phyloP scores from a whole-genome alignment of 345 rosid genomes.

The Lumnitzera racemosa region DNA sequence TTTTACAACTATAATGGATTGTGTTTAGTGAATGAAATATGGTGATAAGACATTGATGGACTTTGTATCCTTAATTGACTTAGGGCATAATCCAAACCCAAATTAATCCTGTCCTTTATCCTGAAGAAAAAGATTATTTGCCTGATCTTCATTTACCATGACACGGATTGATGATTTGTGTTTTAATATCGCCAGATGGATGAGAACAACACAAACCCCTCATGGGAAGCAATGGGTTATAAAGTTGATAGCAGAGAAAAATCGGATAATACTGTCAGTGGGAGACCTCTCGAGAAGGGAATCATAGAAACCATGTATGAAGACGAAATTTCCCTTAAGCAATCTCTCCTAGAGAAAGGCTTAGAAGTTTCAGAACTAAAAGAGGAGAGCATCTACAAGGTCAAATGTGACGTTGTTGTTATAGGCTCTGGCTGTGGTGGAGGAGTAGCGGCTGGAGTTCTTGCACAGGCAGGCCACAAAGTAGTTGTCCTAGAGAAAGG shows the following conservation, averaged over 20 bases:
- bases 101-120: not conserved
- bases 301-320: slow-evolving; percentile 38
- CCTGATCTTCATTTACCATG: not conserved
- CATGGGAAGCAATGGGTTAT: slow-evolving; percentile 72
- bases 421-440: slow-evolving; percentile 21
- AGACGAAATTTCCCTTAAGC: slow-evolving; percentile 1
- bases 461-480: slow-evolving; percentile 16
- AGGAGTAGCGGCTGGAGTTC: slow-evolving; percentile 17
- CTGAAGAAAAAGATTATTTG: not conserved
- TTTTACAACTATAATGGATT: no score
- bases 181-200: slow-evolving; percentile 5
- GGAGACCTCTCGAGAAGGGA: slow-evolving; percentile 51
- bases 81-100: no score
- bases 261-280: slow-evolving; percentile 9
- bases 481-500: slow-evolving; percentile 21
- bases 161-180: not conserved
- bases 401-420: slow-evolving; percentile 13
- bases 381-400: not conserved
- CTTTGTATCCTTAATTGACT: no score
- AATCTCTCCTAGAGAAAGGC: slow-evolving; percentile 12
- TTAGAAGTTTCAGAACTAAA: not conserved
- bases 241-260: slow-evolving; percentile 24
- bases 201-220: slow-evolving; percentile 27
- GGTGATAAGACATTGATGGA: no score
- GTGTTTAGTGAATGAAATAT: no score